phyloP scores from a whole-genome alignment of 148 eudicot species.

The Vaccinium myrtillus region DNA sequence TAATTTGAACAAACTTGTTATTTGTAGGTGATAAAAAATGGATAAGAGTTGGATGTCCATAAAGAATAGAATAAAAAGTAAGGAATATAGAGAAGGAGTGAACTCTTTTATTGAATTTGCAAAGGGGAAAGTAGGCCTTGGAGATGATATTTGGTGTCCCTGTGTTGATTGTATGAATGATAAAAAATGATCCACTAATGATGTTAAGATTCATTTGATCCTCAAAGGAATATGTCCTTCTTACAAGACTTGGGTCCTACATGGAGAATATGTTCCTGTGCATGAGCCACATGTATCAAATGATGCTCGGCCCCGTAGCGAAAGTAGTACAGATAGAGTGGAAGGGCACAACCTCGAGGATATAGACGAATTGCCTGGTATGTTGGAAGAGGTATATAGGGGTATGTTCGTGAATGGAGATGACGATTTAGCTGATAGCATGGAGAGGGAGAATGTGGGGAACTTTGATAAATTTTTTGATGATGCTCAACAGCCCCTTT shows the following conservation, averaged over 20 bases:
- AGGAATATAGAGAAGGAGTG: not conserved
- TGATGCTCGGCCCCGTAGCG: not conserved
- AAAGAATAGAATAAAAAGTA: not conserved
- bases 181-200: not conserved
- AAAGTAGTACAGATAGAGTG: not conserved
- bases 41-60: not conserved
- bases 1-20: not conserved
- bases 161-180: not conserved
- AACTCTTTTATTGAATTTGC: slow-evolving; percentile 2
- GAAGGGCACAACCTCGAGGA: not conserved
- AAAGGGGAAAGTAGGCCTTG: not conserved
- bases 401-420: not conserved
- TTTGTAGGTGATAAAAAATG: not conserved
- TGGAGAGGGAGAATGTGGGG: not conserved
- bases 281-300: not conserved
- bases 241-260: not conserved
- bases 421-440: not conserved
- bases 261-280: not conserved
- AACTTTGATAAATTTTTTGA: slow-evolving; percentile 1
- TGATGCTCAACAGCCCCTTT: not conserved
- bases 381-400: not conserved
- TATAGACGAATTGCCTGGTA: not conserved
- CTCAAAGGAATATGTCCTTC: not conserved
- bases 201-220: not conserved
- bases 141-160: not conserved